Conservation (phyloP, 176 grass and related monocot species). For the Oryza glaberrima region DNA sequence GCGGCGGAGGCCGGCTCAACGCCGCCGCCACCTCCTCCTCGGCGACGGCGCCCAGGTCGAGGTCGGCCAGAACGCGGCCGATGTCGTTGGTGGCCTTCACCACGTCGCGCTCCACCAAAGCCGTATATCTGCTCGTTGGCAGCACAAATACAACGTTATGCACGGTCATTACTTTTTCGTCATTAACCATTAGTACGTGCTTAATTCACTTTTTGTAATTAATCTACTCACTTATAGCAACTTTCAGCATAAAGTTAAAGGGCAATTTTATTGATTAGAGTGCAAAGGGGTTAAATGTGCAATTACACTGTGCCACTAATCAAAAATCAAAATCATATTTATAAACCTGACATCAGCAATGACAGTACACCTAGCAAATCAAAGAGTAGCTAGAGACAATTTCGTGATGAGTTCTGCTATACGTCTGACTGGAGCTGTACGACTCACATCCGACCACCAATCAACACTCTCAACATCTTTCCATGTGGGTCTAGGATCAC, state of each 20-base stretch:
- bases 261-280: no score
- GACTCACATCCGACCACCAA: no score
- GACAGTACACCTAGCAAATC: background rate
- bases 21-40: constrained; percentile 43
- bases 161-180: background rate
- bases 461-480: no score
- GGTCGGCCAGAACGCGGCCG: constrained; percentile 39
- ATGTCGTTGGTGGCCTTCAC: constrained; percentile 71
- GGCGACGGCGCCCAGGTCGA: constrained; percentile 18
- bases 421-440: no score
- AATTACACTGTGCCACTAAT: background rate
- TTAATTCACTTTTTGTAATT: background rate
- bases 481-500: no score
- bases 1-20: background rate
- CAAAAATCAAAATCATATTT: no score
- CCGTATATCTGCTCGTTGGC: constrained; percentile 54
- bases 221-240: background rate
- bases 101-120: constrained; percentile 63
- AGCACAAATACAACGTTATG: background rate
- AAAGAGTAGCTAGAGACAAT: no score
- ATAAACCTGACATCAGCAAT: background rate
- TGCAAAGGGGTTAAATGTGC: background rate
- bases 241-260: background rate
- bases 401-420: no score
- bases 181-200: background rate